Evolutionary conservation across 1,284 basidiomycete species (phyloP).

Genomic region (Clitocybe nebularis): DNA sequence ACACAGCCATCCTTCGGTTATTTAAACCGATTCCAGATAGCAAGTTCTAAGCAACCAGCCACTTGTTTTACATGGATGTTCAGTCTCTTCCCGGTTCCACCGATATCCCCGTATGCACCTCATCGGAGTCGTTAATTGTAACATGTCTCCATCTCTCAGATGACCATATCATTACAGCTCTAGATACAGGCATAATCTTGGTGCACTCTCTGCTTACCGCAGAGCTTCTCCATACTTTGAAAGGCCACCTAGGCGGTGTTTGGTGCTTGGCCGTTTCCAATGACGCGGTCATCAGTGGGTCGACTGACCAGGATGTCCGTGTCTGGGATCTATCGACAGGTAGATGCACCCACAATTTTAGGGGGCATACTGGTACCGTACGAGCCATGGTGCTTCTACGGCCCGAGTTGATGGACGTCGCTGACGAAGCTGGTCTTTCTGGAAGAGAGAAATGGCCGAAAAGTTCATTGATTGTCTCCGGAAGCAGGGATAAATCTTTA

Average conservation of each 20-base stretch:
- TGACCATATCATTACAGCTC: slow-evolving; percentile 91
- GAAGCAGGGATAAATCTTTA: slow-evolving; percentile 86
- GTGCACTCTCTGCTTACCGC: slow-evolving; percentile 84
- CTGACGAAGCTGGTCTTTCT: slow-evolving; percentile 53
- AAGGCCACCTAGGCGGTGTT: slow-evolving; percentile 92
- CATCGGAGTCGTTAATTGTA: too few species aligned
- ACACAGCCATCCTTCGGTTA: too few species aligned
- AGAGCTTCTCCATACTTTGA: slow-evolving; percentile 66
- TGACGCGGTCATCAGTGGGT: slow-evolving; percentile 87
- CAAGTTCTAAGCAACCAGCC: too few species aligned
- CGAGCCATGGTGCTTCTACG: slow-evolving; percentile 87
- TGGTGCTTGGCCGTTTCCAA: slow-evolving; percentile 87
- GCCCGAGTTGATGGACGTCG: slow-evolving; percentile 75
- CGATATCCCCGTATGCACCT: too few species aligned
- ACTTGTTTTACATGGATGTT: too few species aligned
- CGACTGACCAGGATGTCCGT: slow-evolving; percentile 89
- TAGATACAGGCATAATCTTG: slow-evolving; percentile 90
- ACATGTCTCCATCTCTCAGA: slow-evolving; percentile 92
- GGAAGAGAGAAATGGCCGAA: slow-evolving; percentile 78
- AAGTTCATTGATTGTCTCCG: slow-evolving; percentile 86
- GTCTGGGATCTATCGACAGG: slow-evolving; percentile 86
- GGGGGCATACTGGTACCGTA: slow-evolving; percentile 92
- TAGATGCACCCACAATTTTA: slow-evolving; percentile 84
- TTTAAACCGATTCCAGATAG: too few species aligned
- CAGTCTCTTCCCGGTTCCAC: too few species aligned